phyloP scores from a whole-genome alignment of 2,329 filamentous ascomycete species.

The Venturia asperata region DNA sequence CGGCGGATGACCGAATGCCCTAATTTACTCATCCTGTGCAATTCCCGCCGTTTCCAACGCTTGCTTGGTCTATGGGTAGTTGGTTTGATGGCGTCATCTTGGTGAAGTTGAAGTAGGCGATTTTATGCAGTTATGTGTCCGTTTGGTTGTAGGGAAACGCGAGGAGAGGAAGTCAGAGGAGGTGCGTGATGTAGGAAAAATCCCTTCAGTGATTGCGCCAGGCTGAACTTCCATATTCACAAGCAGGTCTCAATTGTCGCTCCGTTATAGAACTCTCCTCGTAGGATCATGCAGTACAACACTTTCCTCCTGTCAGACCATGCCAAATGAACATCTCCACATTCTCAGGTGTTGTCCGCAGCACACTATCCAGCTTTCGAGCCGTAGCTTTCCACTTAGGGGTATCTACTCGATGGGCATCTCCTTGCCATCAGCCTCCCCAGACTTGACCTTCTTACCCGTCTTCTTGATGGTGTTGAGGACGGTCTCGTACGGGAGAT shows the following conservation, averaged over 20 bases:
- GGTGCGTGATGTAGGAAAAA: too few relatives aligned
- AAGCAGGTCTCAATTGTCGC: too few relatives aligned
- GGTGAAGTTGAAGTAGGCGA: too few relatives aligned
- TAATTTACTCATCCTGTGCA: background rate
- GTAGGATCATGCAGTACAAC: background rate
- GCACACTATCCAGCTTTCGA: background rate
- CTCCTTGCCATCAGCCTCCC: slow-evolving; percentile 59
- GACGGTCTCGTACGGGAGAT: slow-evolving; percentile 70
- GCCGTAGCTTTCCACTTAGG: background rate
- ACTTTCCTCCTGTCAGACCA: background rate
- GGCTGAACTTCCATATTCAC: too few relatives aligned
- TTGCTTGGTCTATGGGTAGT: too few relatives aligned
- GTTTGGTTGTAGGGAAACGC: too few relatives aligned
- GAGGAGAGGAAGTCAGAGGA: too few relatives aligned
- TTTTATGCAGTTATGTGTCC: too few relatives aligned
- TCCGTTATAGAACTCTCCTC: background rate
- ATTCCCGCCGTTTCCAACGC: background rate
- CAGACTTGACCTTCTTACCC: slow-evolving; percentile 81
- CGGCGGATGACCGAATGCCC: background rate
- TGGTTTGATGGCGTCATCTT: too few relatives aligned
- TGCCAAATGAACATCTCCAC: background rate
- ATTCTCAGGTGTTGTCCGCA: background rate
- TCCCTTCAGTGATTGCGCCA: too few relatives aligned
- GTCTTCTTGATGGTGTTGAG: slow-evolving; percentile 90
- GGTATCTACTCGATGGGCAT: slow-evolving; percentile 17